Evolutionary conservation across 2,329 filamentous ascomycete genomes (phyloP).

Genomic region (Neonectria sp.): DNA sequence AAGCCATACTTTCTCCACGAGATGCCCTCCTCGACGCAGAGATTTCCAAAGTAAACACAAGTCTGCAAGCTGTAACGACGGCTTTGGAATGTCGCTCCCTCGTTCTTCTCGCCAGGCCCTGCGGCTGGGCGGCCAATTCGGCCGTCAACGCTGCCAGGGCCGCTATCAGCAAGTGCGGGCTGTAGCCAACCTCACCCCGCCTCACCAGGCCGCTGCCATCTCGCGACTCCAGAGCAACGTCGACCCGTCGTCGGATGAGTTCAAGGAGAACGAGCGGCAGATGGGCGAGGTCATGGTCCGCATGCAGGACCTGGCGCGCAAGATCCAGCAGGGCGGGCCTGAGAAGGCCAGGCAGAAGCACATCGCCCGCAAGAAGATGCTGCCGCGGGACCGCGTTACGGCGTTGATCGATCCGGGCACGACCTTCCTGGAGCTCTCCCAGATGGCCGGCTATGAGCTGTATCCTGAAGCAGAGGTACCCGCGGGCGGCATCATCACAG

Average conservation of each 20-base stretch:
- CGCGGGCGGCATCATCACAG: slow-evolving; percentile 92
- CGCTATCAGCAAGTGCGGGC: slow-evolving; percentile 52
- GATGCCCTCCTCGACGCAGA: slow-evolving; percentile 25
- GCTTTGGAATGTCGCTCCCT: slow-evolving; percentile 61
- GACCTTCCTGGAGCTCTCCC: slow-evolving; percentile 92
- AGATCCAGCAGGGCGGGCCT: slow-evolving; percentile 82
- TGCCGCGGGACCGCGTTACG: slow-evolving; percentile 90
- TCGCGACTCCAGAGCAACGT: slow-evolving; percentile 84
- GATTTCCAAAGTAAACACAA: slow-evolving; percentile 16
- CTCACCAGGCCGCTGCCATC: slow-evolving; percentile 86
- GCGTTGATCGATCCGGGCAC: slow-evolving; percentile 91
- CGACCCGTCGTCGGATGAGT: slow-evolving; percentile 84
- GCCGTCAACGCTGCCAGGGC: slow-evolving; percentile 55
- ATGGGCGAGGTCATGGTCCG: slow-evolving; percentile 82
- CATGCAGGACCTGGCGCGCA: slow-evolving; percentile 79
- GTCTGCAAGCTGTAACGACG: slow-evolving; percentile 18
- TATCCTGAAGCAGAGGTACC: slow-evolving; percentile 92
- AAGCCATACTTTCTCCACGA: slow-evolving; percentile 30
- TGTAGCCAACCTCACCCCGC: slow-evolving; percentile 84
- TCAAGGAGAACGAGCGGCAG: slow-evolving; percentile 82
- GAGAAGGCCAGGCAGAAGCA: slow-evolving; percentile 91
- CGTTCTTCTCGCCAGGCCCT: slow-evolving; percentile 64
- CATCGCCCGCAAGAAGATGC: slow-evolving; percentile 90
- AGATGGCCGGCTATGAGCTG: slow-evolving; percentile 88
- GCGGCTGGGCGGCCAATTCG: slow-evolving; percentile 52